Conservation (phyloP, 805 yeast species). For the Saccharomycopsis microspora region DNA sequence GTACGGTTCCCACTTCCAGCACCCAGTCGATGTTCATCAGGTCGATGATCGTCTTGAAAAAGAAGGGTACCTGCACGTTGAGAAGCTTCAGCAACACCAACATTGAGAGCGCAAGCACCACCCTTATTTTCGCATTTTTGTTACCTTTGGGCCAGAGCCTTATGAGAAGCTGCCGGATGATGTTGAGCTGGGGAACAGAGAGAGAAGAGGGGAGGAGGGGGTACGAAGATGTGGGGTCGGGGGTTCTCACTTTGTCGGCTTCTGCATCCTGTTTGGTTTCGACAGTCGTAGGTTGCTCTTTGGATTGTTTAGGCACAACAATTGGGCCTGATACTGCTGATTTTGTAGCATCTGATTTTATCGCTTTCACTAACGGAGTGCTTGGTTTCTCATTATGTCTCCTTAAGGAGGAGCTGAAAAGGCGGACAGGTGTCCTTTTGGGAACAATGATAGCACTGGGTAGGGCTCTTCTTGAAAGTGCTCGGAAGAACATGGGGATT, state of each 20-base stretch:
- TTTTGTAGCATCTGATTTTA: no score
- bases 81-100: constrained; percentile 73
- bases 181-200: constrained; percentile 30
- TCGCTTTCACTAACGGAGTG: no score
- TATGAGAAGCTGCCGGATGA: constrained; percentile 49
- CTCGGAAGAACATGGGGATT: no score
- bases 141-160: constrained; percentile 79
- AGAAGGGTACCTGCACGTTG: constrained; percentile 94
- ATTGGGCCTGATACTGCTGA: no score
- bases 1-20: constrained; percentile 46
- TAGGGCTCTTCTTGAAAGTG: no score
- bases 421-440: no score
- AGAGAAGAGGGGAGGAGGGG: neutral
- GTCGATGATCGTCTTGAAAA: constrained; percentile 80
- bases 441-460: no score
- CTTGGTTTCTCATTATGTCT: no score
- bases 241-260: neutral
- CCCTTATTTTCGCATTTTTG: constrained; percentile 57
- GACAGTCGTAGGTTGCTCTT: no score
- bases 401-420: no score
- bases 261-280: neutral
- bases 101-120: constrained; percentile 60
- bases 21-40: constrained; percentile 88
- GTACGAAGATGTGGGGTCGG: neutral
- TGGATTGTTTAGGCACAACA: no score